Conservation (phyloP, 192 early-diverging fungal genomes). For the Mortierella hygrophila region DNA sequence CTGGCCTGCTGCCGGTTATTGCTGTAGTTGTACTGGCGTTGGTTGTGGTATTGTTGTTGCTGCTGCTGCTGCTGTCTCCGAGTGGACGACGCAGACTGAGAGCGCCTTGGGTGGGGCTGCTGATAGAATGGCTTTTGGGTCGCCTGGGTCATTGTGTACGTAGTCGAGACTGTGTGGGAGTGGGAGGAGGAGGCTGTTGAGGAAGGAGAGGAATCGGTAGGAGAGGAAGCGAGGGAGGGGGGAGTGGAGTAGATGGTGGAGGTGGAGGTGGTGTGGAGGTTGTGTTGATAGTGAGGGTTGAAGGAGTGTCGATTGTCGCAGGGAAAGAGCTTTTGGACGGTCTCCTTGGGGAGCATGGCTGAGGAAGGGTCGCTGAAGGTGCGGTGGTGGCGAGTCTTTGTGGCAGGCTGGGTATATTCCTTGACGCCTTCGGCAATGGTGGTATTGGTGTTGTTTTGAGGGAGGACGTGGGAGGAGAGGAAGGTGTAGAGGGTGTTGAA, state of each 20-base stretch:
- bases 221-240: conserved; percentile 44
- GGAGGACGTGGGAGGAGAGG: conserved; percentile 43
- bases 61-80: conserved; percentile 13
- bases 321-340: conserved; percentile 40
- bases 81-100: neutral
- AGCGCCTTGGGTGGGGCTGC: conserved; percentile 13
- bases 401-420: neutral
- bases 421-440: neutral
- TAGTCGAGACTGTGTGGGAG: neutral
- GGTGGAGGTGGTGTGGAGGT: conserved; percentile 34
- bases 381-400: conserved; percentile 20
- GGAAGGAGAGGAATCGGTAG: conserved; percentile 50
- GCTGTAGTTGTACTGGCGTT: conserved; percentile 19
- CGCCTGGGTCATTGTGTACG: neutral
- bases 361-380: conserved; percentile 25
- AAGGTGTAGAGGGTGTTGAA: conserved; percentile 46
- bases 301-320: conserved; percentile 50
- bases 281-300: conserved; percentile 52
- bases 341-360: conserved; percentile 14
- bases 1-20: conserved; percentile 33
- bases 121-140: conserved; percentile 21
- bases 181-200: conserved; percentile 33
- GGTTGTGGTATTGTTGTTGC: conserved; percentile 24
- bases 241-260: conserved; percentile 43
- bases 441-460: conserved; percentile 15